These are phyloP conservation scores for Paraconiothyrium sp. DNA, from an alignment of 2,329 filamentous ascomycete species.

Conservation along the genomic window DNA sequence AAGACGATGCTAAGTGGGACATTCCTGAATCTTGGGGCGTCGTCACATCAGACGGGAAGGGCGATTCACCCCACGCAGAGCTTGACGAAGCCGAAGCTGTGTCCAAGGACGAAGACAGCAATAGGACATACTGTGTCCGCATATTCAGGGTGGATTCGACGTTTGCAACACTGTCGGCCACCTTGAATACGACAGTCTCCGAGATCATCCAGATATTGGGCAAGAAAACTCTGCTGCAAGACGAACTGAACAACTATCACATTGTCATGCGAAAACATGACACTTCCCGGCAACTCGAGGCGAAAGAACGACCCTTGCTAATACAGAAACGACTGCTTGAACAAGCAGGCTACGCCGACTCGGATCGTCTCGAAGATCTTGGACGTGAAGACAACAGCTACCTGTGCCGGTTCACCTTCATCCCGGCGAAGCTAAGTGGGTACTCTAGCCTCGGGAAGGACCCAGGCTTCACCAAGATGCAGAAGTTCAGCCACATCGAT, in stretches of 20 bases:
- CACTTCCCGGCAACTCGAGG: slow-evolving; percentile 80
- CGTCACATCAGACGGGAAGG: slow-evolving; percentile 74
- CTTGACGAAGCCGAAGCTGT: slow-evolving; percentile 74
- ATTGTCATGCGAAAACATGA: slow-evolving; percentile 96
- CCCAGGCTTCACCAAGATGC: slow-evolving; percentile 79
- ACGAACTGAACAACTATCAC: slow-evolving; percentile 92
- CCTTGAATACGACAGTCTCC: slow-evolving; percentile 81
- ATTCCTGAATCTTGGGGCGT: slow-evolving; percentile 98
- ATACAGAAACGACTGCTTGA: slow-evolving; percentile 92
- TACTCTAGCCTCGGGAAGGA: slow-evolving; percentile 77
- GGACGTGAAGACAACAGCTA: slow-evolving; percentile 98
- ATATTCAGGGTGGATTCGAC: slow-evolving; percentile 94
- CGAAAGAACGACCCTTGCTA: slow-evolving; percentile 81
- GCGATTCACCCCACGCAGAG: slow-evolving; percentile 64
- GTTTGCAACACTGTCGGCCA: slow-evolving; percentile 89
- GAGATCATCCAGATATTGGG: slow-evolving; percentile 91
- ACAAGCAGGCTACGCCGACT: slow-evolving; percentile 88
- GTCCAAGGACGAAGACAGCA: slow-evolving; percentile 72
- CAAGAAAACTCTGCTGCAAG: slow-evolving; percentile 92
- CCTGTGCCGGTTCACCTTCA: slow-evolving; percentile 92
- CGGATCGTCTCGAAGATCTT: slow-evolving; percentile 89
- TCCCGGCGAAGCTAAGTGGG: slow-evolving; percentile 87
- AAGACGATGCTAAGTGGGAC: slow-evolving; percentile 76
- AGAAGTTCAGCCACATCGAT: slow-evolving; percentile 95
- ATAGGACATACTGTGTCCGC: slow-evolving; percentile 85